Evolutionary conservation across 345 rosid genomes (phyloP).

Genomic region (Eucalyptus sp.): DNA sequence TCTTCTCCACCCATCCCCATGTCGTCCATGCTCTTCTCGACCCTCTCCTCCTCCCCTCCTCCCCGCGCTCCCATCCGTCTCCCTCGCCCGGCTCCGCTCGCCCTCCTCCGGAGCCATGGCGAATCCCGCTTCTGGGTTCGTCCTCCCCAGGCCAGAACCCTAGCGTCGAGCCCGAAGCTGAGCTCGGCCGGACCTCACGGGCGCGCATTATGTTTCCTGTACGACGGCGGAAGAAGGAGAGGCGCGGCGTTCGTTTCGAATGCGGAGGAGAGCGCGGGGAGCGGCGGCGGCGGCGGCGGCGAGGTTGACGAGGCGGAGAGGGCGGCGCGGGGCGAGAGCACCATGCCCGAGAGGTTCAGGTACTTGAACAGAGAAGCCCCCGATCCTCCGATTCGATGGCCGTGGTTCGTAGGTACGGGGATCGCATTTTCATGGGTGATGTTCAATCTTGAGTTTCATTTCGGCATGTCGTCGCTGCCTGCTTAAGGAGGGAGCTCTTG

Average conservation of each 20-base stretch:
- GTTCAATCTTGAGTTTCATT: background rate
- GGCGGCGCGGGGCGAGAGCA: slow-evolving; percentile 55
- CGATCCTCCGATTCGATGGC: slow-evolving; percentile 62
- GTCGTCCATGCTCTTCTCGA: background rate
- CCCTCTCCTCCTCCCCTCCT: background rate
- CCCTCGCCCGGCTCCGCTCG: background rate
- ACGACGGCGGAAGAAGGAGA: background rate
- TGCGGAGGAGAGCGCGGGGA: slow-evolving; percentile 6
- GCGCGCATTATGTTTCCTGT: background rate
- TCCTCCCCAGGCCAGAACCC: background rate
- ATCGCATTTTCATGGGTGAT: background rate
- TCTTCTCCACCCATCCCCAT: background rate
- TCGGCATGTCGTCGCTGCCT: background rate
- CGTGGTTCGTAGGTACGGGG: slow-evolving; percentile 73
- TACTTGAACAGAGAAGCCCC: slow-evolving; percentile 77
- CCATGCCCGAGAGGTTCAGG: slow-evolving; percentile 85
- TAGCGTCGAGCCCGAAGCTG: background rate
- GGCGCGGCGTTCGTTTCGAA: slow-evolving; percentile 15
- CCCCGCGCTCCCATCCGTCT: fast-evolving
- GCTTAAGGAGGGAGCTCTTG: background rate
- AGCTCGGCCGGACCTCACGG: background rate
- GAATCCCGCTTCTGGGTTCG: background rate
- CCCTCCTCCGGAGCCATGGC: background rate
- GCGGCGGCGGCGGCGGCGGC: background rate
- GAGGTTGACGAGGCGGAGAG: slow-evolving; percentile 35